phyloP scores from a whole-genome alignment of 2,329 filamentous ascomycete genomes.

The Diplocarpon rosae region DNA sequence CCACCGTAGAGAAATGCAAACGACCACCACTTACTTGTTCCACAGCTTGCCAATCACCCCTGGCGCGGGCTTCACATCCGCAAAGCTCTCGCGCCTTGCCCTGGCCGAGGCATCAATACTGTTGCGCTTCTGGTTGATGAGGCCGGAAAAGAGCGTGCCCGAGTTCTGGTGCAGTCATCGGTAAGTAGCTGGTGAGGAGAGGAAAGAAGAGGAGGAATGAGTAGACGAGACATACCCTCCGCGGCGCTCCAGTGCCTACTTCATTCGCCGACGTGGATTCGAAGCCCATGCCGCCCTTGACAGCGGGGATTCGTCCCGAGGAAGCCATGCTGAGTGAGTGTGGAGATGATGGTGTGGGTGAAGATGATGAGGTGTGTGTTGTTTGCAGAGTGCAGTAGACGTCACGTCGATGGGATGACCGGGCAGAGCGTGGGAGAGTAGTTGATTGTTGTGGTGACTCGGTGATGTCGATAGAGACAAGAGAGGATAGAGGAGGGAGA shows the following conservation, averaged over 20 bases:
- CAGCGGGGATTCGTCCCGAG: constrained; percentile 12
- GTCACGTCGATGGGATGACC: too few species aligned
- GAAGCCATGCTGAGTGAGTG: constrained; percentile 7
- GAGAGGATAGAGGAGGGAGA: too few species aligned
- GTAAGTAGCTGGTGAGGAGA: neutral
- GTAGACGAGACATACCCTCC: constrained; percentile 16
- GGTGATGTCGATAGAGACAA: too few species aligned
- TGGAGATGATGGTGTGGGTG: too few species aligned
- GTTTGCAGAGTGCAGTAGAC: too few species aligned
- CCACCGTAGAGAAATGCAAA: too few species aligned
- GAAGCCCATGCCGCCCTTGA: constrained; percentile 16
- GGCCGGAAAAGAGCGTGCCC: constrained; percentile 26
- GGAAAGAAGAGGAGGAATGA: neutral
- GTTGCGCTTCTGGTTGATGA: constrained; percentile 35
- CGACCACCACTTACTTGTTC: constrained; percentile 27
- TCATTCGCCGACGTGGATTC: constrained; percentile 20
- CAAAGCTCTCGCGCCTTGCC: constrained; percentile 32
- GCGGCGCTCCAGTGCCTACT: constrained; percentile 7
- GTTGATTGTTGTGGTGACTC: too few species aligned
- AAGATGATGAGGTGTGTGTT: too few species aligned
- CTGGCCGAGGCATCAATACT: constrained; percentile 27
- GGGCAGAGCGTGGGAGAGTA: too few species aligned
- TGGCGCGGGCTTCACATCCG: constrained; percentile 31
- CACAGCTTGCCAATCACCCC: constrained; percentile 29
- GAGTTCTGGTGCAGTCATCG: neutral